Evolutionary conservation across 2,329 filamentous ascomycete genomes (phyloP), one percentile per base, ranked within the genome.

Genomic region (Diaporthe citri): DNA sequence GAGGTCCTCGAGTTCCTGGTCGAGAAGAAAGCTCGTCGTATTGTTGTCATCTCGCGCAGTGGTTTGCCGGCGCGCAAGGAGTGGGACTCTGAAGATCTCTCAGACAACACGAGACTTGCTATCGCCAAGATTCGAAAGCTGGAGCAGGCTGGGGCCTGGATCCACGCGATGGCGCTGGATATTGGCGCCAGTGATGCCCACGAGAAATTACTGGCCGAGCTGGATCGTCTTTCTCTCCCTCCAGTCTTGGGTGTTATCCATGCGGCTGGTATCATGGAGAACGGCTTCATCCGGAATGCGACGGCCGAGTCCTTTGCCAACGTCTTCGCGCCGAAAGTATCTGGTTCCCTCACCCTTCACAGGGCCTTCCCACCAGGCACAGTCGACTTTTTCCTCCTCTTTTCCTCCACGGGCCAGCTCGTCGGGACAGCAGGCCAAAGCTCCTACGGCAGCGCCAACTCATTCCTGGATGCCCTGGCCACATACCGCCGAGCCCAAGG

Each of bases 321-420:
- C 3, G 87, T 88, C 41, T 84, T 89, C 52, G 82, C 85, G 64
- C 87, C 87, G 76, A 91, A 91, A 79, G 86, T 90, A 0, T 81
- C 86, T 6, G 88, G 88, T 4, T 87, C 86, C 2, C 88, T 86
- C 85, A 90, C 90, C 79, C 84, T 90, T 69, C 87, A 90, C 79
- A 82, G 84, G 22, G 84, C 84, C 0, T 82, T 89, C 2, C 77
- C 80, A n/a, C 78, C 81, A 41, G 78, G 81, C 0, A 80, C 82
- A 0, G 82, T 89, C 1, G 87, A 89, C 79, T 90, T 90, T 81
- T 90, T 90, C 80, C 81, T 88, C 36, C 84, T 86, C 36, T 85
- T 89, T 36, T 90, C 88, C 0, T 88, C 87, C 5, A 84, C 86
- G 0, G 86, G 87, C 4, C 85, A 87, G 20, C 83, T 87, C 3